Evolutionary conservation across 1,284 basidiomycete species (phyloP).

Genomic region (Meripilus lineatus): DNA sequence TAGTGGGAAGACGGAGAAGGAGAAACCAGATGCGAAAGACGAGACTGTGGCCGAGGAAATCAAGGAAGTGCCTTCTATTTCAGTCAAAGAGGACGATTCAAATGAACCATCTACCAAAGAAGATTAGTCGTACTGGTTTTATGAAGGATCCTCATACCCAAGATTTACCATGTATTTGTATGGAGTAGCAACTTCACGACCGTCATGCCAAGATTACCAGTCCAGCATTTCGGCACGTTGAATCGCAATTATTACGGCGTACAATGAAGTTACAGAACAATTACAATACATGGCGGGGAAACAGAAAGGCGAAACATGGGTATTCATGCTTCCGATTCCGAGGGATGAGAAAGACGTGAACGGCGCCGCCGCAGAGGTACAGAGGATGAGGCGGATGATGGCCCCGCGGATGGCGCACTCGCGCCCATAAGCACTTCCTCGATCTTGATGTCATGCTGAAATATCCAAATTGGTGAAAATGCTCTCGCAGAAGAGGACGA

Average conservation of each 20-base stretch:
- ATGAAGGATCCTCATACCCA: too few relatives aligned
- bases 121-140: too few relatives aligned
- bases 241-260: not conserved
- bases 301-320: slow-evolving; percentile 3
- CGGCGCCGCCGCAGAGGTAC: slow-evolving; percentile 35
- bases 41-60: slow-evolving; percentile 3
- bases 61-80: slow-evolving; percentile 5
- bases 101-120: too few relatives aligned
- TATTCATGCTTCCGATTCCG: slow-evolving; percentile 25
- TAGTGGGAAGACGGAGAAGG: slow-evolving; percentile 3
- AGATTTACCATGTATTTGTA: too few relatives aligned
- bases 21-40: slow-evolving; percentile 1
- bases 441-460: slow-evolving; percentile 15
- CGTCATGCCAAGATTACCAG: not conserved
- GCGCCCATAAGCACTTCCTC: slow-evolving; percentile 12
- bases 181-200: too few relatives aligned
- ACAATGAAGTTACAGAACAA: too few relatives aligned
- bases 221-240: not conserved
- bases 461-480: not conserved
- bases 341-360: slow-evolving; percentile 31
- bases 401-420: too few relatives aligned
- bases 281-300: too few relatives aligned
- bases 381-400: slow-evolving; percentile 13
- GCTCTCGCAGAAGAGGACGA: not conserved
- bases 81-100: slow-evolving; percentile 7